Base-by-base conservation (phyloP, 306 rosid genomes). In the Phaseolus lunatus region DNA sequence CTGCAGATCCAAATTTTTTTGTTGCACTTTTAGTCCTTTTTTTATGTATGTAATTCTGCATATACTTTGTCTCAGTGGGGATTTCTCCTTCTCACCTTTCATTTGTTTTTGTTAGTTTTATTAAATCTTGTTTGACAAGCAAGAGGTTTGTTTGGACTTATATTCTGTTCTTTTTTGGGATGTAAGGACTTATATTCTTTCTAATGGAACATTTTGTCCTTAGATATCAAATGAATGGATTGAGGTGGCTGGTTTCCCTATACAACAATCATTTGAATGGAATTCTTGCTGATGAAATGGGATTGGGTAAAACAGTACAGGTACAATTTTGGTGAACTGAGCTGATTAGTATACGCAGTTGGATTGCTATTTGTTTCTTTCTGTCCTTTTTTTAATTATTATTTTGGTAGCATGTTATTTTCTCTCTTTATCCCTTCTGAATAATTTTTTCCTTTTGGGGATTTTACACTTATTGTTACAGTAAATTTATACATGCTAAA, bases 211-310 rank as follows among this genome's bases (percentile, higher is more conserved):
- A n/a, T 81, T 84, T 85, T 83, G 73, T 52, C 43, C 56, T 67
- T 81, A 96, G 99, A 93, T 96, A 96, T 86, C 99, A 92, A 89
- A 93, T 96, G 99, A 96, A 91, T 83, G 99, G 99, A 58, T 87
- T 96, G 76, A 87, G 99, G 85, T 96, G 99, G 99, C 75, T 96
- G 85, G 97, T 96, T 81, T 96, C 99, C 11, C 84, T 96, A 63
- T 96, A 96, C 73, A 96, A 96, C 83, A 96, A 96, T 80, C 99
- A 93, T 84, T 81, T 96, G 89, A 96, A 96, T 81, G 99, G 99
- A 86, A 96, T 96, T 78, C 98, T 96, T 56, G 99, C 99, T 23
- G 99, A 96, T 84, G 99, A 96, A 88, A 96, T 93, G 99, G 99
- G 99, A 76, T 92, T 96, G 26, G 99, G 99, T 73, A 96, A 96